Conservation (phyloP, 2,329 filamentous ascomycete species). For the Aspergillus sp. region DNA sequence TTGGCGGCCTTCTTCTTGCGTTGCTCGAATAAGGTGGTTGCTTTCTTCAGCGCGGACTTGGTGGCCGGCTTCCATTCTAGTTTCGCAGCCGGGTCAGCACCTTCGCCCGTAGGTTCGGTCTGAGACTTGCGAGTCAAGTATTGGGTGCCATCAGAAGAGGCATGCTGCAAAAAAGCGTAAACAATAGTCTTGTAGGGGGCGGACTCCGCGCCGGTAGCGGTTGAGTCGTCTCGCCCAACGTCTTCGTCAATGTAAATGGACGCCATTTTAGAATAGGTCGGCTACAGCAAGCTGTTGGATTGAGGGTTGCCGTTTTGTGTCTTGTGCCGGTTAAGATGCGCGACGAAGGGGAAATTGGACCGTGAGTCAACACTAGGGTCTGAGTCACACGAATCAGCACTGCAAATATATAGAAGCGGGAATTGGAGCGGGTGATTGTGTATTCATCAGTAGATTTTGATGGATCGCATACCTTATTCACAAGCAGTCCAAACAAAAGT, state of each 20-base stretch:
- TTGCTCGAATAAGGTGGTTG: conserved; percentile 68
- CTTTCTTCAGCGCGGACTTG: conserved; percentile 85
- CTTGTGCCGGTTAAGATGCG: neutral
- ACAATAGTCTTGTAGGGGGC: conserved; percentile 80
- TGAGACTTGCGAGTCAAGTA: conserved; percentile 70
- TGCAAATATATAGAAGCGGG: neutral
- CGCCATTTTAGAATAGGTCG: conserved; percentile 28
- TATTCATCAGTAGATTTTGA: neutral
- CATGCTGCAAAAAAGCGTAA: conserved; percentile 72
- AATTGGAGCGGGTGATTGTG: neutral
- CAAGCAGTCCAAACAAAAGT: conserved; percentile 3
- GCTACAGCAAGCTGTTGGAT: neutral
- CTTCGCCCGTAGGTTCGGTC: conserved; percentile 59
- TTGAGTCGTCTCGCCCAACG: conserved; percentile 67
- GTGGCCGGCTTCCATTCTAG: conserved; percentile 77
- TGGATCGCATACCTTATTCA: neutral
- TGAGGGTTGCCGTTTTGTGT: neutral
- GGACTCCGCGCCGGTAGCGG: conserved; percentile 67
- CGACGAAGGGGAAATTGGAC: conserved; percentile 6
- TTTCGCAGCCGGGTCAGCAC: conserved; percentile 63
- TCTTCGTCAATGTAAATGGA: conserved; percentile 78
- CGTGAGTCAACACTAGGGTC: conserved; percentile 2
- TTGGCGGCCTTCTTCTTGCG: conserved; percentile 84
- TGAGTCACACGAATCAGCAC: conserved; percentile 3
- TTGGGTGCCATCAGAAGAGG: conserved; percentile 56